Base-by-base conservation (phyloP, 140 eudicot species). In the Stevia rebaudiana region DNA sequence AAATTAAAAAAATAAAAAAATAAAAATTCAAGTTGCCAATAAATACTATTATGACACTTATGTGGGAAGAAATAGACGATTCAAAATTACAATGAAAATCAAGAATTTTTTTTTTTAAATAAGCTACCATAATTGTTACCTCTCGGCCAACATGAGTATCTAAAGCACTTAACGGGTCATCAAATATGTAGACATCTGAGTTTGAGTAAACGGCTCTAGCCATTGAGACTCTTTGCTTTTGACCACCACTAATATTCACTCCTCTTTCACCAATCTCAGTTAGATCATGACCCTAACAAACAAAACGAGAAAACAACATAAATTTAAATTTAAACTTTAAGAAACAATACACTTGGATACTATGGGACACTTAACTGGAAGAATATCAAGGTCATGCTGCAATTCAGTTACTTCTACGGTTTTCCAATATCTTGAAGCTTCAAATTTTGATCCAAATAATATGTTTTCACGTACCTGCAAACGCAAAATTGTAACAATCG, bases 201-300 rank as follows among this genome's bases (percentile, higher is more conserved):
- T 88, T 70, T 39, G 98, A 83, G 78, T 92, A 92, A 2, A 92
- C 98, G 41, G 98, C 98, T 80, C 96, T 81, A 46, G 98, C 98
- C 98, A 92, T 84, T 8, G 98, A 92, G 44, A 92, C 89, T 77
- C 98, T 77, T 81, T 92, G 98, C 82, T 83, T 92, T 76, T 92
- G 98, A 17, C 98, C 98, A 49, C 96, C 98, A 78, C 98, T 92
- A 58, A 92, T 88, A 71, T 91, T 91, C 70, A 91, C 98, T 35
- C 98, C 98, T 75, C 98, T 82, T 83, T 91, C 98, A 47, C 98
- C 98, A 64, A 91, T 91, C 78, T 91, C 96, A 21, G 98, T 91
- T 23, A 91, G 87, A 76, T 91, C 98, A 79, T 81, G 79, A 52
- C 96, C 98, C 98, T 91, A 68, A 36, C 17, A 79, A 70, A 55